phyloP scores from a whole-genome alignment of 495 filamentous ascomycete genomes.

The Tuber borchii region DNA sequence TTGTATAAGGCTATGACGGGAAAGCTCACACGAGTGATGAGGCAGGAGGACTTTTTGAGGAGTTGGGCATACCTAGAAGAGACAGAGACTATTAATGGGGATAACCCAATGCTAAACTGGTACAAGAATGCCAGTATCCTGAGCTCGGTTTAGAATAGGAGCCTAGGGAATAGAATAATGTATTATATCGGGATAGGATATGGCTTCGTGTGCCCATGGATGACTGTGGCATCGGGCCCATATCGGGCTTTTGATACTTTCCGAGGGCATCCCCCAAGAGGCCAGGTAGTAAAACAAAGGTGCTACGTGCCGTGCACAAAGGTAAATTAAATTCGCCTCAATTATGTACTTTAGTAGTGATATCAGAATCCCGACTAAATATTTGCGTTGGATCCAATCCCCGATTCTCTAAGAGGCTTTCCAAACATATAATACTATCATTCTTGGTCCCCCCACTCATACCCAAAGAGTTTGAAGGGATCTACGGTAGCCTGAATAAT shows the following conservation, averaged over 20 bases:
- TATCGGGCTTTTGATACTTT: background rate
- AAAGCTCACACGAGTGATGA: slow-evolving; percentile 73
- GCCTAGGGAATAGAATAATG: background rate
- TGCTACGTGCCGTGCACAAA: background rate
- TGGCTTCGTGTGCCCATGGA: background rate
- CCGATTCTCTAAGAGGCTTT: background rate
- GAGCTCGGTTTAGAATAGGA: slow-evolving; percentile 59
- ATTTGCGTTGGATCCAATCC: background rate
- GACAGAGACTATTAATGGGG: slow-evolving; percentile 77
- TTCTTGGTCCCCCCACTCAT: background rate
- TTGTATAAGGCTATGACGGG: slow-evolving; percentile 88
- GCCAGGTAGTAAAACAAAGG: background rate
- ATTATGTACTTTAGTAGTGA: background rate
- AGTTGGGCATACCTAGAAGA: slow-evolving; percentile 86
- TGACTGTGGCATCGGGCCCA: background rate
- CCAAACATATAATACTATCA: background rate
- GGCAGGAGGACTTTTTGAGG: slow-evolving; percentile 82
- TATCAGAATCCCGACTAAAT: background rate
- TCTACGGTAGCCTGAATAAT: background rate
- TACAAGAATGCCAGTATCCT: slow-evolving; percentile 90
- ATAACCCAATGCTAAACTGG: slow-evolving; percentile 89
- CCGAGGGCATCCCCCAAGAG: background rate
- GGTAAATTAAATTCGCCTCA: background rate
- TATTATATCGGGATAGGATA: background rate
- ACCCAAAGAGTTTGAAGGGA: background rate